Conservation (phyloP, 129 eudicot species). For the Tanacetum coccineum region DNA sequence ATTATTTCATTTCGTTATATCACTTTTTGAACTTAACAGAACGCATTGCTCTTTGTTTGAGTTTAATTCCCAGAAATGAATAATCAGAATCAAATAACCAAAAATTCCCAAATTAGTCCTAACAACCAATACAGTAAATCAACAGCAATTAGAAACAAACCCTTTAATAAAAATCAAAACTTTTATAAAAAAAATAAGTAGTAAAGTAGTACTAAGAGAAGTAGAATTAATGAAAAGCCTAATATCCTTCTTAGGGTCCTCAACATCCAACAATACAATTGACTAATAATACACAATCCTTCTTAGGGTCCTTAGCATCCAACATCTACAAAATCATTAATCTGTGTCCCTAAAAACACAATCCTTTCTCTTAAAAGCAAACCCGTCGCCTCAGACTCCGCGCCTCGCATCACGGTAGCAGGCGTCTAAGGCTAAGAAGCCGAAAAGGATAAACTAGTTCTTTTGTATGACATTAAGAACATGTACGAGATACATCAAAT, state of each 20-base stretch:
- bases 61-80: too few species aligned
- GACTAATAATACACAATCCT: conserved; percentile 80
- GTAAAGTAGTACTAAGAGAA: conserved; percentile 72
- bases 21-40: too few species aligned
- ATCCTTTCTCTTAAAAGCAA: too few species aligned
- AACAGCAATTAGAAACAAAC: not conserved
- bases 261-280: conserved; percentile 86
- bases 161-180: not conserved
- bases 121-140: not conserved
- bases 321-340: conserved; percentile 87
- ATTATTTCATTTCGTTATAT: too few species aligned
- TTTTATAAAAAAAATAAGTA: not conserved
- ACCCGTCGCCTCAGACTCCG: conserved; percentile 75
- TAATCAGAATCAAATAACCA: too few species aligned
- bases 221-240: conserved; percentile 75
- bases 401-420: conserved; percentile 61
- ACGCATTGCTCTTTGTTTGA: too few species aligned
- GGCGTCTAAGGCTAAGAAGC: conserved; percentile 59
- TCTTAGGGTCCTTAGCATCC: too few species aligned
- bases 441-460: conserved; percentile 1
- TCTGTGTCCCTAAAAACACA: too few species aligned
- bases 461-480: too few species aligned
- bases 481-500: too few species aligned
- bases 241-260: conserved; percentile 70
- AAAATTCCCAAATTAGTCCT: too few species aligned